Conservation (phyloP, 306 rosid genomes). For the Rubus idaeus region DNA sequence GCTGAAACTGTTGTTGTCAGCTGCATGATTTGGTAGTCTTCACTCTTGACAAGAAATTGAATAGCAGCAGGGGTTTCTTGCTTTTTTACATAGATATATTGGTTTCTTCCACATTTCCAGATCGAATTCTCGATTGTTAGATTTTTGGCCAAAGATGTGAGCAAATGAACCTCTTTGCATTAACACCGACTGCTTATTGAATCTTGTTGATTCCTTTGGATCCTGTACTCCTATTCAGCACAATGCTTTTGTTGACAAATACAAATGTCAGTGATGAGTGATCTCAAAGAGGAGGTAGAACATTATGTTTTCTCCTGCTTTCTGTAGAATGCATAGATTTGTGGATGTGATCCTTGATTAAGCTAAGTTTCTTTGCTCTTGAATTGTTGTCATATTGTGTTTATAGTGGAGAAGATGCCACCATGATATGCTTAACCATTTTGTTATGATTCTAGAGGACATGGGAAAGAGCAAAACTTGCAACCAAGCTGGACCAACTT, state of each 20-base stretch:
- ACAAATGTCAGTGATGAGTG: neutral
- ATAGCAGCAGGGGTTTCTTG: too few relatives aligned
- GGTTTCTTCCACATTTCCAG: too few relatives aligned
- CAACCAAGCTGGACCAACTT: conserved; percentile 62
- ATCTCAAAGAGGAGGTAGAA: neutral
- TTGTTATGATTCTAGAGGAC: conserved; percentile 50
- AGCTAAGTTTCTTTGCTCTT: neutral
- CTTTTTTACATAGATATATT: too few relatives aligned
- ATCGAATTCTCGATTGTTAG: too few relatives aligned
- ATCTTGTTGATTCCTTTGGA: neutral
- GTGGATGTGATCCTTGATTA: neutral
- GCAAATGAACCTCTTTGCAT: neutral
- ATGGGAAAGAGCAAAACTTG: conserved; percentile 86
- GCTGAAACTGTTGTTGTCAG: neutral
- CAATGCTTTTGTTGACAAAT: neutral
- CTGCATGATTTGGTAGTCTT: too few relatives aligned
- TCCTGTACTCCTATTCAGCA: neutral
- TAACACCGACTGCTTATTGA: neutral
- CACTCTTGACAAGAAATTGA: too few relatives aligned
- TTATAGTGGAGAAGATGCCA: neutral
- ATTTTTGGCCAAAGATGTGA: neutral
- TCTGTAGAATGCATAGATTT: neutral
- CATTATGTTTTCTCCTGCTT: neutral
- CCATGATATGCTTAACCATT: neutral
- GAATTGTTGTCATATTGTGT: too few relatives aligned